These are phyloP conservation scores for Hericium coralloides DNA, from an alignment of 768 basidiomycete species.

Conservation along the genomic window DNA sequence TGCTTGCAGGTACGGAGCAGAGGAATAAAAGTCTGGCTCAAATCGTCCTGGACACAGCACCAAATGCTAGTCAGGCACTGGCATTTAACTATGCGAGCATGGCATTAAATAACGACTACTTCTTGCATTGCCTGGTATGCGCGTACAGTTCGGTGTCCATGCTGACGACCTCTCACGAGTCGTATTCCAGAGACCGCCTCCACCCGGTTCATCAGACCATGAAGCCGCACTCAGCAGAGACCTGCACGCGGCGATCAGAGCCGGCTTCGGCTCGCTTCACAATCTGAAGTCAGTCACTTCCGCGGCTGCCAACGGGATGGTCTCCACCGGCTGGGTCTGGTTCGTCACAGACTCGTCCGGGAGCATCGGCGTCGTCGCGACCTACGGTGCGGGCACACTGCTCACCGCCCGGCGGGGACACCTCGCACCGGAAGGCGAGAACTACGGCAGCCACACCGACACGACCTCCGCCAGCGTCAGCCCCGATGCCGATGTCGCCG, in stretches of 20 bases:
- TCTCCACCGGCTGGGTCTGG: conserved; percentile 80
- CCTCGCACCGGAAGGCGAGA: not conserved
- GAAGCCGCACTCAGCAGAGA: conserved; percentile 27
- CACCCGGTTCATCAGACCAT: conserved; percentile 18
- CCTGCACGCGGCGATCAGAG: conserved; percentile 28
- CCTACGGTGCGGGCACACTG: conserved; percentile 83
- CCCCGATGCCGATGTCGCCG: not conserved
- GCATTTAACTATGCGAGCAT: conserved; percentile 89
- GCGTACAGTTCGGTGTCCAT: not conserved
- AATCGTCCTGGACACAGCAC: conserved; percentile 62
- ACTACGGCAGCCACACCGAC: conserved; percentile 4
- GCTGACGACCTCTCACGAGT: not conserved
- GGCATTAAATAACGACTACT: conserved; percentile 93
- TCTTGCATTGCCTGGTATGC: conserved; percentile 79
- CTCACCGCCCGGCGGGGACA: conserved; percentile 41
- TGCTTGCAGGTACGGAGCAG: conserved; percentile 41
- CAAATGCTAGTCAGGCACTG: conserved; percentile 47
- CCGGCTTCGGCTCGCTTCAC: conserved; percentile 52
- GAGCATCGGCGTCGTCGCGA: conserved; percentile 67
- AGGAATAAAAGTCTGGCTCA: conserved; percentile 54
- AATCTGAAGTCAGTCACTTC: conserved; percentile 70
- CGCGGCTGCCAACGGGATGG: conserved; percentile 70
- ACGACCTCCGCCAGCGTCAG: not conserved
- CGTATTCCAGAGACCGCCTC: conserved; percentile 25
- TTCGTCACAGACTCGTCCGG: conserved; percentile 63